A percentile compares a stretch with the other conserved stretches of the same genome.
Conservation (phyloP, 306 rosid species). For the Sesbania bispinosa region DNA sequence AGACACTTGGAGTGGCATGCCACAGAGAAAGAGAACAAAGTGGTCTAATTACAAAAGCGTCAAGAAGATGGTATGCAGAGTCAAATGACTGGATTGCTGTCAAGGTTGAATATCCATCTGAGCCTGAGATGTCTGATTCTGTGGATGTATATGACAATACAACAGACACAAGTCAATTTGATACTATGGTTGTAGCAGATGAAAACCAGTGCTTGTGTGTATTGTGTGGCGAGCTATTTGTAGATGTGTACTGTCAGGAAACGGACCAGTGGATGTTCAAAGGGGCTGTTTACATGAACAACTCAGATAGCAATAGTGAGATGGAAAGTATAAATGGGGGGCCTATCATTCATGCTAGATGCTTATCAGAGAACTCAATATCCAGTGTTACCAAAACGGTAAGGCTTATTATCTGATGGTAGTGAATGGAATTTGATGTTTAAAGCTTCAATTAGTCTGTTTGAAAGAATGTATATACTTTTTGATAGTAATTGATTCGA, state of each 20-base stretch:
- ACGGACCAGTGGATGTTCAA: slow-evolving; percentile 88
- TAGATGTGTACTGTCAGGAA: slow-evolving; percentile 75
- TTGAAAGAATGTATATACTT: slow-evolving; percentile 4
- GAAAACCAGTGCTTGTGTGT: slow-evolving; percentile 80
- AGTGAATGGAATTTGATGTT: slow-evolving; percentile 8
- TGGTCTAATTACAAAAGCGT: slow-evolving; percentile 31
- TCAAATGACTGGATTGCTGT: slow-evolving; percentile 59
- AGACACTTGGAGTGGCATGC: slow-evolving; percentile 89
- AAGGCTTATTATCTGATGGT: slow-evolving; percentile 22
- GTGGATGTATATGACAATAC: slow-evolving; percentile 29
- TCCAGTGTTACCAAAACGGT: slow-evolving; percentile 47
- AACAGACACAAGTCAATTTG: slow-evolving; percentile 36
- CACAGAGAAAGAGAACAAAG: slow-evolving; percentile 40
- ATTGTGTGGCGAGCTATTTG: slow-evolving; percentile 84
- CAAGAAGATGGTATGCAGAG: slow-evolving; percentile 74
- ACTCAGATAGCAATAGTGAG: slow-evolving; percentile 38
- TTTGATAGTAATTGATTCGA: slow-evolving; percentile 24
- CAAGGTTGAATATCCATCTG: slow-evolving; percentile 38
- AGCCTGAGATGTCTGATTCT: slow-evolving; percentile 32
- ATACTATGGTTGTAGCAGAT: slow-evolving; percentile 62
- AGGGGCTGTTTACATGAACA: slow-evolving; percentile 57
- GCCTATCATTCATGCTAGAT: slow-evolving; percentile 75
- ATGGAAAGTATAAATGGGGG: slow-evolving; percentile 40
- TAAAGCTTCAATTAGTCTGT: background rate
- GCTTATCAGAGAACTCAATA: slow-evolving; percentile 58